Evolutionary conservation across 305 asterid species (phyloP).

Genomic region (Rubia peregrina): DNA sequence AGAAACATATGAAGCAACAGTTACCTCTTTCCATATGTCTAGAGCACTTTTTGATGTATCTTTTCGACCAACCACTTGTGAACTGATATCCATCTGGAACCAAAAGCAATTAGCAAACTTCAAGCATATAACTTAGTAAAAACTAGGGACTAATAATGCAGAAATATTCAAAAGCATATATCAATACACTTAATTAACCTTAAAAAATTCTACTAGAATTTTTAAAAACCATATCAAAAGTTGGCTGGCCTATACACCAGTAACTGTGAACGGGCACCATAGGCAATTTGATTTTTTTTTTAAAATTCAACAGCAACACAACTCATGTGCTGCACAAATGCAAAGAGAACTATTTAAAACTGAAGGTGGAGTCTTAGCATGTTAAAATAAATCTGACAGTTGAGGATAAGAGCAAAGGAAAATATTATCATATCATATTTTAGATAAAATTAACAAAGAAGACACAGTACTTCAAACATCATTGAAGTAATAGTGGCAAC

Average conservation of each 20-base stretch:
- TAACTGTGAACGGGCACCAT: not conserved
- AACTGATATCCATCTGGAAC: conserved; percentile 69
- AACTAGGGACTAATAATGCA: conserved; percentile 1
- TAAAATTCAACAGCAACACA: not conserved
- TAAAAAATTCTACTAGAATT: too few species aligned
- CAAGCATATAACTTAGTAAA: conserved; percentile 4
- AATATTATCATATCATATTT: not conserved
- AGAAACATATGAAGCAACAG: conserved; percentile 11
- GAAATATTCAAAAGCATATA: not conserved
- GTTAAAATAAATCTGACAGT: not conserved
- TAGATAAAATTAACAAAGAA: not conserved
- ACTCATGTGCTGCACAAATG: not conserved
- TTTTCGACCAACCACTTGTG: conserved; percentile 95
- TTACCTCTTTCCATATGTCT: conserved; percentile 95
- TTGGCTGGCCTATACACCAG: not conserved
- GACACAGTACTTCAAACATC: not conserved
- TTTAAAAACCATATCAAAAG: not conserved
- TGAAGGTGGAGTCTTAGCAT: conserved; percentile 3
- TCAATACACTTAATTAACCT: not conserved
- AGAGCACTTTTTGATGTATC: conserved; percentile 80
- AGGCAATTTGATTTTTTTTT: not conserved
- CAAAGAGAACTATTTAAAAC: not conserved
- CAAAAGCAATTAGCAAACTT: conserved; percentile 20
- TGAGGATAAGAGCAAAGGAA: not conserved
- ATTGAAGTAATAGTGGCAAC: not conserved